These are phyloP conservation scores for Lactarius indigo DNA, from an alignment of 768 basidiomycete genomes.

Conservation along the genomic window DNA sequence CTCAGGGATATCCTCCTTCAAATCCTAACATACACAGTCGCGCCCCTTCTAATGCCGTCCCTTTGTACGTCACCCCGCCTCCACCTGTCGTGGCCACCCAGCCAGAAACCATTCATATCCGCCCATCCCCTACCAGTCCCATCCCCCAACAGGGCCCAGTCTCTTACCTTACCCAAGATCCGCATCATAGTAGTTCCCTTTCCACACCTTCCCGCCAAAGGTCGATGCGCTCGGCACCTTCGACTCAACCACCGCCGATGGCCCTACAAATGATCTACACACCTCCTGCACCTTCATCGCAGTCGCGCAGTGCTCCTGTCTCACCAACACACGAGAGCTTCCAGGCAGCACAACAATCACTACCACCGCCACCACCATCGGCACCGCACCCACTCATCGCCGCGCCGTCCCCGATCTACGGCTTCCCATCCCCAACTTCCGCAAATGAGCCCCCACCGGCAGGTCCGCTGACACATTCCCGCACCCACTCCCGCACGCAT, in stretches of 20 bases:
- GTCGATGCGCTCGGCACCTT: slow-evolving; percentile 18
- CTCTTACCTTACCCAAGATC: slow-evolving; percentile 5
- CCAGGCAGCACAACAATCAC: slow-evolving; percentile 6
- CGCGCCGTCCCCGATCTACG: slow-evolving; percentile 18
- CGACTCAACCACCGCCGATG: slow-evolving; percentile 7
- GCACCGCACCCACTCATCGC: neutral
- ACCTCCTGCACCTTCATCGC: slow-evolving; percentile 16
- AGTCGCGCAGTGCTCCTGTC: slow-evolving; percentile 16
- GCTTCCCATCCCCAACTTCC: slow-evolving; percentile 12
- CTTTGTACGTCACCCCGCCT: slow-evolving; percentile 19
- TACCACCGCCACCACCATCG: neutral
- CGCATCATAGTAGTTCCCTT: slow-evolving; percentile 6
- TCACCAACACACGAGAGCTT: slow-evolving; percentile 12
- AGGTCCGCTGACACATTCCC: slow-evolving; percentile 7
- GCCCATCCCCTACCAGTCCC: slow-evolving; percentile 19
- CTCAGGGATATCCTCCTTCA: slow-evolving; percentile 23
- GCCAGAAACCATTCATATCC: slow-evolving; percentile 26
- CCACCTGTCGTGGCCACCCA: slow-evolving; percentile 9
- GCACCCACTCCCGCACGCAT: slow-evolving; percentile 5
- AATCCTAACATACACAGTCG: slow-evolving; percentile 22
- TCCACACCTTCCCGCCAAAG: slow-evolving; percentile 5
- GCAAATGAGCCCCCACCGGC: slow-evolving; percentile 2
- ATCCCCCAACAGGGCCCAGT: neutral
- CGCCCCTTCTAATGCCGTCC: slow-evolving; percentile 15
- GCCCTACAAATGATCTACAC: slow-evolving; percentile 24